Conservation (phyloP, 2,329 filamentous ascomycete species). For the Septoria linicola region DNA sequence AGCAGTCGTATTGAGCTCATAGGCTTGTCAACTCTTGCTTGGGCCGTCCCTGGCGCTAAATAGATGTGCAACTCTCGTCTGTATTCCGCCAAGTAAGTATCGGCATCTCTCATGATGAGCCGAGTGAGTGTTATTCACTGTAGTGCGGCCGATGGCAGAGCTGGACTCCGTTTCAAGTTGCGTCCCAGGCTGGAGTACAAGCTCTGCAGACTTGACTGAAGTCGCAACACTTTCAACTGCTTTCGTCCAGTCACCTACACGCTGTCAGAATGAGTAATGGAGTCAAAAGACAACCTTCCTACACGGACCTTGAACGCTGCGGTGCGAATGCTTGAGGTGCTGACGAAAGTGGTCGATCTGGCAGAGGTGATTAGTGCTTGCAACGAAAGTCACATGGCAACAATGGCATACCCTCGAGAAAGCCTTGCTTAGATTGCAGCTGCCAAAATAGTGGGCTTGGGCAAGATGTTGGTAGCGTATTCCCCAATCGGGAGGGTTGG, state of each 20-base stretch:
- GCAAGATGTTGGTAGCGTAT: slow-evolving; percentile 9
- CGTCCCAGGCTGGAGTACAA: not conserved
- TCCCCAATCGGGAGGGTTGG: slow-evolving; percentile 11
- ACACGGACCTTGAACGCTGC: not conserved
- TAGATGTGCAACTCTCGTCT: not conserved
- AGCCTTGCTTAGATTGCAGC: slow-evolving; percentile 8
- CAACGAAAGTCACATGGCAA: not conserved
- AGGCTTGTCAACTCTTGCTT: no score
- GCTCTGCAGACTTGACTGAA: not conserved
- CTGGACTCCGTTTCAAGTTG: not conserved
- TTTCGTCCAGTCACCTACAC: not conserved
- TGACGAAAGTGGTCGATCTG: slow-evolving; percentile 7
- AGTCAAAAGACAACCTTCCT: not conserved
- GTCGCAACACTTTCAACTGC: not conserved
- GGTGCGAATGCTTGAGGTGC: slow-evolving; percentile 1
- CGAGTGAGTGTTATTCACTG: not conserved
- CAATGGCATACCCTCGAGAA: not conserved
- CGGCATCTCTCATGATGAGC: not conserved
- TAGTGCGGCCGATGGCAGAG: not conserved
- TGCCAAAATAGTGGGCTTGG: slow-evolving; percentile 4
- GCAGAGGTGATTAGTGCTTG: not conserved
- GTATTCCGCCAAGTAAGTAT: not conserved
- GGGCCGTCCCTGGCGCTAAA: not conserved
- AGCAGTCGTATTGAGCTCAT: no score
- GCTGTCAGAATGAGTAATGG: not conserved